phyloP scores from a whole-genome alignment of 2,329 filamentous ascomycete species.

The Ophiostoma tasmaniense region DNA sequence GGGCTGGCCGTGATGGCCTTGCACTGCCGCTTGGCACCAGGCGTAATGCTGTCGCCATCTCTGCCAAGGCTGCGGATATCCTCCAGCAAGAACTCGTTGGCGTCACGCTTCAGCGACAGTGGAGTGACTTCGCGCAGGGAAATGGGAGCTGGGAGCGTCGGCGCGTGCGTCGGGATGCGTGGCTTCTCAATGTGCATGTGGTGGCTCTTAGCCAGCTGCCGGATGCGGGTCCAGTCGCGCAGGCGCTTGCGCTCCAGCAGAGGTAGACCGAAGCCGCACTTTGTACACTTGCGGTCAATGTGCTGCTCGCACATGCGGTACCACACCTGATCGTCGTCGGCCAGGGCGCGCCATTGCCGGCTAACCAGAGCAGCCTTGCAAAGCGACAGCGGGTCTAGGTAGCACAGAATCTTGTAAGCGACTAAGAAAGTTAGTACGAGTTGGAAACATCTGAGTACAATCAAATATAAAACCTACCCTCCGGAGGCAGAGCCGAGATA shows the following conservation, averaged over 20 bases:
- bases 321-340: conserved; percentile 98
- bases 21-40: conserved; percentile 5
- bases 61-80: conserved; percentile 21
- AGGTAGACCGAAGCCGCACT: conserved; percentile 92
- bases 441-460: background rate
- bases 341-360: conserved; percentile 73
- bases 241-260: conserved; percentile 81
- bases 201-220: conserved; percentile 48
- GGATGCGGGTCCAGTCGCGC: conserved; percentile 77
- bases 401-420: conserved; percentile 86
- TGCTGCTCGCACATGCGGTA: conserved; percentile 97
- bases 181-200: conserved; percentile 24
- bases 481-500: conserved; percentile 74
- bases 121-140: conserved; percentile 22
- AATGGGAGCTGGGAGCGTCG: conserved; percentile 25
- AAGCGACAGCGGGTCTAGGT: conserved; percentile 84
- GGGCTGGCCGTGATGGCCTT: background rate
- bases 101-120: conserved; percentile 32
- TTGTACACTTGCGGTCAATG: conserved; percentile 81
- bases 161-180: conserved; percentile 23
- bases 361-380: conserved; percentile 96
- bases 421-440: conserved; percentile 33
- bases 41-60: conserved; percentile 13
- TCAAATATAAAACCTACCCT: conserved; percentile 32
- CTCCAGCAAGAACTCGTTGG: conserved; percentile 25